Evolutionary conservation across 768 basidiomycete genomes (phyloP).

Genomic region (Pleurotus salmoneostramineus): DNA sequence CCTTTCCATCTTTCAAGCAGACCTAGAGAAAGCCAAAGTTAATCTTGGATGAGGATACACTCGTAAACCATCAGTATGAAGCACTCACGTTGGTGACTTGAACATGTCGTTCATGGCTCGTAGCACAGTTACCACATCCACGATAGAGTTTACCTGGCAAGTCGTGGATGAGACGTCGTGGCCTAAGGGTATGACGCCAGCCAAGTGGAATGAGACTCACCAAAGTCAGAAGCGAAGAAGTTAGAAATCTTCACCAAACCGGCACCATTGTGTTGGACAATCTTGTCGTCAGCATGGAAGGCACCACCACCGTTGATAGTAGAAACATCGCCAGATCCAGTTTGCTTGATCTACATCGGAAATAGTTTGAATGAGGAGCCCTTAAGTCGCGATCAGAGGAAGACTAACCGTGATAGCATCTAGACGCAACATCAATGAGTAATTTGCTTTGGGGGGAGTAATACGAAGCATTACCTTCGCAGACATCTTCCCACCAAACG

Average conservation of each 20-base stretch:
- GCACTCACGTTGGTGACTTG: conserved; percentile 19
- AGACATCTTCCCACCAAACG: too few species aligned
- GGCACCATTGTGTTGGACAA: conserved; percentile 25
- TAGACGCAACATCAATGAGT: too few species aligned
- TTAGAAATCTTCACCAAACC: conserved; percentile 20
- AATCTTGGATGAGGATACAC: too few species aligned
- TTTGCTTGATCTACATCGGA: conserved; percentile 20
- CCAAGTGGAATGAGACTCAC: conserved; percentile 7
- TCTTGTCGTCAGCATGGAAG: conserved; percentile 21
- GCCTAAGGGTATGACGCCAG: neutral
- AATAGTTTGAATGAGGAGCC: neutral
- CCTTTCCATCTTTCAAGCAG: conserved; percentile 18
- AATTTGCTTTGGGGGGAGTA: too few species aligned
- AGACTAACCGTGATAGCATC: conserved; percentile 19
- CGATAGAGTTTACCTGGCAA: conserved; percentile 22
- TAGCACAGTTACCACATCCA: conserved; percentile 22
- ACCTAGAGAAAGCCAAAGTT: conserved; percentile 10
- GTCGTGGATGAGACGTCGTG: neutral
- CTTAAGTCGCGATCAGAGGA: neutral
- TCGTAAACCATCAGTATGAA: too few species aligned
- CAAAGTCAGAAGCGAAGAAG: conserved; percentile 23
- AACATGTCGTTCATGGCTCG: conserved; percentile 19
- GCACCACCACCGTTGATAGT: conserved; percentile 23
- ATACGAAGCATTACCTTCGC: too few species aligned
- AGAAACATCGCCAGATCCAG: conserved; percentile 21